Conservation (phyloP, 495 filamentous ascomycete genomes). For the Cudoniella acicularis region DNA sequence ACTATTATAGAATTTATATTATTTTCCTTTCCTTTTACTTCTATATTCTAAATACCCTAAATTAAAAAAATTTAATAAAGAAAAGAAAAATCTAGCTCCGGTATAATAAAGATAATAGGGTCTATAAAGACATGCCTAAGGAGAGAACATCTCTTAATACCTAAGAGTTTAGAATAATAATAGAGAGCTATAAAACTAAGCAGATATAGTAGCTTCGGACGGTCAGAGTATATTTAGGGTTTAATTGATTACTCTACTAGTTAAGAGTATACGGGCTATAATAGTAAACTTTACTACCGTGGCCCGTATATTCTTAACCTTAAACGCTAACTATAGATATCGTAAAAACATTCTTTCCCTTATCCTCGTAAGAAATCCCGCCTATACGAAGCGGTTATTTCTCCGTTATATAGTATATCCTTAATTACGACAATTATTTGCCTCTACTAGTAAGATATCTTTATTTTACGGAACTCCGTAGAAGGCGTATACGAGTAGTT, state of each 20-base stretch:
- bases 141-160: background rate
- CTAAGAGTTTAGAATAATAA: too few relatives aligned
- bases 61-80: background rate
- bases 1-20: background rate
- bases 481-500: background rate
- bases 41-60: background rate
- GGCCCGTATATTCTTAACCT: background rate
- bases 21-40: background rate
- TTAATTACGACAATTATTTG: background rate
- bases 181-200: too few relatives aligned
- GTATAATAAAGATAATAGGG: background rate
- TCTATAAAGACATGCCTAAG: background rate
- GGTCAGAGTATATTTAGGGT: too few relatives aligned
- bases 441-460: background rate
- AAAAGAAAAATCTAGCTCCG: background rate
- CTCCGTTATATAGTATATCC: background rate
- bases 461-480: background rate
- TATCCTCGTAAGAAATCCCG: background rate
- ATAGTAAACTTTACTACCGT: background rate
- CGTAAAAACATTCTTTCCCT: background rate
- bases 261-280: background rate
- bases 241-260: background rate
- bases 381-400: background rate
- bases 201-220: too few relatives aligned
- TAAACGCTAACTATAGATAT: background rate